A percentile compares a stretch with the other conserved stretches of the same genome.
phyloP scores from a whole-genome alignment of 495 filamentous ascomycete species.

The Neurospora sp. region DNA sequence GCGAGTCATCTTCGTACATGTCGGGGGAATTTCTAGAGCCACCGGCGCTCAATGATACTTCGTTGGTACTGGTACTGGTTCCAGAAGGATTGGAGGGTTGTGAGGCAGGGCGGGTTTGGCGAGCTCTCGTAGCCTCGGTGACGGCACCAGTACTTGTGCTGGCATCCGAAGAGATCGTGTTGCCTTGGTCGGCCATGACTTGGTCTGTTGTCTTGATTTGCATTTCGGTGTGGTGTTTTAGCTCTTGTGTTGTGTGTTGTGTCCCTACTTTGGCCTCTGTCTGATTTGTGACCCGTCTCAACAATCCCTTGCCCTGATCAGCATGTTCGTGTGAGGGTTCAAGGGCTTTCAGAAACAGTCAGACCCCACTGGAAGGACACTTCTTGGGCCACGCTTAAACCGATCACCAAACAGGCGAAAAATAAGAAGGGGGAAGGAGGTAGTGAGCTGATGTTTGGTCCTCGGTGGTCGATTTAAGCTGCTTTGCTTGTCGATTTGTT shows the following conservation, averaged over 20 bases:
- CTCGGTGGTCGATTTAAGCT: not conserved
- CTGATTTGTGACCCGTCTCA: not conserved
- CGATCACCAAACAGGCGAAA: not conserved
- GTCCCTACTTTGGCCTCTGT: not conserved
- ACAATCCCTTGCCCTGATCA: not conserved
- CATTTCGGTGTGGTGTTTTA: not conserved
- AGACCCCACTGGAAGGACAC: not conserved
- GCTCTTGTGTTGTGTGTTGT: not conserved
- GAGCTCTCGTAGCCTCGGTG: constrained; percentile 2
- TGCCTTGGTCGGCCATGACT: not conserved
- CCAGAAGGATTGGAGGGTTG: constrained; percentile 14
- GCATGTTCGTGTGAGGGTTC: not conserved
- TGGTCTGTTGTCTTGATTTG: not conserved
- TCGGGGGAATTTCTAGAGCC: constrained; percentile 13
- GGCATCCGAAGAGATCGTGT: constrained; percentile 1
- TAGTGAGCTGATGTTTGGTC: not conserved
- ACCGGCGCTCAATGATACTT: constrained; percentile 2
- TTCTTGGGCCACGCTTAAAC: not conserved
- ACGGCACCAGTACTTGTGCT: constrained; percentile 1
- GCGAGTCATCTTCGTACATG: constrained; percentile 29
- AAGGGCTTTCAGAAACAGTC: not conserved
- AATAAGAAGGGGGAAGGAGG: not conserved
- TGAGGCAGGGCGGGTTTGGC: constrained; percentile 16
- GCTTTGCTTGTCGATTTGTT: not conserved
- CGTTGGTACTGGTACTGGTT: constrained; percentile 12